Evolutionary conservation across 495 filamentous ascomycete species (phyloP).

Genomic region (Penicillium pancosmium): DNA sequence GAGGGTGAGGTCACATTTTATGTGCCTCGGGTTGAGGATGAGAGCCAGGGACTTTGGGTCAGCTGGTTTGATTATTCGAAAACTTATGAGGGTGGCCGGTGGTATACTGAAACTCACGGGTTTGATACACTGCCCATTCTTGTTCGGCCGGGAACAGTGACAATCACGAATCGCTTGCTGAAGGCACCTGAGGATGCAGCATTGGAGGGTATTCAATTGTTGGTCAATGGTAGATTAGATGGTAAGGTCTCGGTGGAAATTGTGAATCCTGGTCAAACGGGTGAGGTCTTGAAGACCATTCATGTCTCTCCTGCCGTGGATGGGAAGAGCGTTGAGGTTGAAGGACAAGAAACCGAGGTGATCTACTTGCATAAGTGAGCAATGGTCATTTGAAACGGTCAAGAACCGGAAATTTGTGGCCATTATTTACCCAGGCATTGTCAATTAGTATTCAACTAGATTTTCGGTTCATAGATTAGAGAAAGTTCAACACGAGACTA

Average conservation of each 20-base stretch:
- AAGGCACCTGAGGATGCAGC: slow-evolving; percentile 40
- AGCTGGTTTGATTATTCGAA: slow-evolving; percentile 48
- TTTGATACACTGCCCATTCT: slow-evolving; percentile 46
- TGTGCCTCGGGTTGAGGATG: slow-evolving; percentile 45
- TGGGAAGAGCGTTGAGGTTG: slow-evolving; percentile 16
- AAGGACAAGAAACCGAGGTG: slow-evolving; percentile 23
- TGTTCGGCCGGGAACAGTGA: slow-evolving; percentile 42
- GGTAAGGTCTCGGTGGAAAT: slow-evolving; percentile 33
- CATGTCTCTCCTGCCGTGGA: slow-evolving; percentile 17
- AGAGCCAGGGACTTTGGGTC: slow-evolving; percentile 54
- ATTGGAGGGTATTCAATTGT: slow-evolving; percentile 39
- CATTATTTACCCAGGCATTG: too few relatives aligned
- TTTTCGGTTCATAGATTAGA: too few relatives aligned
- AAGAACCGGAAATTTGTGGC: too few relatives aligned
- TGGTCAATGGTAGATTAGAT: slow-evolving; percentile 39
- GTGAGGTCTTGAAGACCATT: slow-evolving; percentile 35
- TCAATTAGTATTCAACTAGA: too few relatives aligned
- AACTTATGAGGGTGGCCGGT: slow-evolving; percentile 40
- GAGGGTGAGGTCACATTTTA: slow-evolving; percentile 63
- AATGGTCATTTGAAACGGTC: not conserved
- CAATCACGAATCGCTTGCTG: slow-evolving; percentile 35
- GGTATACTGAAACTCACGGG: slow-evolving; percentile 48
- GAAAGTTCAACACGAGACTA: too few relatives aligned
- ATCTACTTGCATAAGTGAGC: slow-evolving; percentile 11
- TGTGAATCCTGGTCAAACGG: slow-evolving; percentile 38